These are phyloP conservation scores for Axilococcus clingmanii DNA, from an alignment of 139 green algal species.

Conservation along the genomic window DNA sequence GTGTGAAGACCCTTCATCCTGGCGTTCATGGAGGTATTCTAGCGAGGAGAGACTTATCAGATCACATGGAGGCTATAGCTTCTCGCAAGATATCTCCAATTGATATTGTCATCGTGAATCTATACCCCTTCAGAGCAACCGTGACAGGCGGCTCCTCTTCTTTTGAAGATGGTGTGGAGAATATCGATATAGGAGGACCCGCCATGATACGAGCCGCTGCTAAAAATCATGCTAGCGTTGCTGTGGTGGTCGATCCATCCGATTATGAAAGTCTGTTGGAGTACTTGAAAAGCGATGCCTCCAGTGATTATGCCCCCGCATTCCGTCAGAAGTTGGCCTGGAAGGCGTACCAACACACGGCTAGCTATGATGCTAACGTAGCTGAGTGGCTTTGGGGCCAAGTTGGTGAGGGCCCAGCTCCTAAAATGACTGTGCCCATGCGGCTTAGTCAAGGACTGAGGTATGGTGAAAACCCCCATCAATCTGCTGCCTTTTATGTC, in stretches of 20 bases:
- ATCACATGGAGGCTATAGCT: constrained; percentile 81
- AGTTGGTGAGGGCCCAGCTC: constrained; percentile 33
- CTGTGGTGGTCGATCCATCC: constrained; percentile 74
- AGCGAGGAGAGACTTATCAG: constrained; percentile 60
- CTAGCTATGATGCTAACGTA: constrained; percentile 84
- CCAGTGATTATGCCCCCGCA: constrained; percentile 6
- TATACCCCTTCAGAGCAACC: constrained; percentile 96
- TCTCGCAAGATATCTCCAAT: constrained; percentile 81
- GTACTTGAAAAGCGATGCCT: constrained; percentile 25
- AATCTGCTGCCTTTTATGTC: constrained; percentile 92
- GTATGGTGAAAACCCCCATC: constrained; percentile 98
- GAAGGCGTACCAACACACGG: constrained; percentile 98
- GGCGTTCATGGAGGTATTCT: constrained; percentile 96
- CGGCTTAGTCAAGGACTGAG: constrained; percentile 58
- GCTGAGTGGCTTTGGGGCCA: constrained; percentile 92
- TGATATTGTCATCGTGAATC: constrained; percentile 95
- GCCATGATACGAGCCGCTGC: constrained; percentile 94
- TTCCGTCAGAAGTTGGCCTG: constrained; percentile 79
- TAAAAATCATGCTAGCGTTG: constrained; percentile 81
- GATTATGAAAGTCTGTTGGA: constrained; percentile 67
- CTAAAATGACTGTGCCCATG: constrained; percentile 75
- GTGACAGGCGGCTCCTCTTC: constrained; percentile 48
- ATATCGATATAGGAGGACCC: constrained; percentile 99
- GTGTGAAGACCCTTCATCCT: constrained; percentile 98
- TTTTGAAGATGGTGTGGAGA: constrained; percentile 73